A percentile compares a stretch with the other conserved stretches of the same genome.
Conservation (phyloP, 108 stramenopile species). For the Tribonema minus region DNA sequence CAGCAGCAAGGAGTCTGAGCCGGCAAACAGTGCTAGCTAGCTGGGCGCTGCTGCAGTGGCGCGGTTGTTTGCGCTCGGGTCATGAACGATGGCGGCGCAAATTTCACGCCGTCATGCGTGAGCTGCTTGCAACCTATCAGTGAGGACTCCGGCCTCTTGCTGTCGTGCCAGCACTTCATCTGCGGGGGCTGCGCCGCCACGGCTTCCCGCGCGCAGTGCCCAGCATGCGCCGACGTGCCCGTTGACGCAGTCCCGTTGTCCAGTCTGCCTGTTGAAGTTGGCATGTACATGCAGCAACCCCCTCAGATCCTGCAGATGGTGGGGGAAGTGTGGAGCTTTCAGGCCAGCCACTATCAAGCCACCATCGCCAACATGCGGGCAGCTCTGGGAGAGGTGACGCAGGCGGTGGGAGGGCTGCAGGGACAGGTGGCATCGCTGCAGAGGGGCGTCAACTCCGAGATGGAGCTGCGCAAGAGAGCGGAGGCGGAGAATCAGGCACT, state of each 20-base stretch:
- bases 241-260: not conserved
- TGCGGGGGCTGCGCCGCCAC: not conserved
- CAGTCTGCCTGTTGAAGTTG: not conserved
- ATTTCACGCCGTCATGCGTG: not conserved
- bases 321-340: not conserved
- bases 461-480: not conserved
- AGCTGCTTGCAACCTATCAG: not conserved
- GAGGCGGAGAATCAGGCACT: not conserved
- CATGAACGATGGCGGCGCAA: not conserved
- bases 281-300: not conserved
- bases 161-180: not conserved
- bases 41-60: not conserved
- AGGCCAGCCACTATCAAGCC: not conserved
- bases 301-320: not conserved
- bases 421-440: not conserved
- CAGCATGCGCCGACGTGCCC: not conserved
- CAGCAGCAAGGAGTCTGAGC: not conserved
- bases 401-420: not conserved
- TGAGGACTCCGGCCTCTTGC: not conserved
- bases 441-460: not conserved
- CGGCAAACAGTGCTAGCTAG: not conserved
- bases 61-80: no score
- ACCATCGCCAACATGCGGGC: not conserved
- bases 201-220: not conserved
- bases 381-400: not conserved